Base-by-base conservation (phyloP, 352 stramenopile genomes). In the Globisporangium ultimum region DNA sequence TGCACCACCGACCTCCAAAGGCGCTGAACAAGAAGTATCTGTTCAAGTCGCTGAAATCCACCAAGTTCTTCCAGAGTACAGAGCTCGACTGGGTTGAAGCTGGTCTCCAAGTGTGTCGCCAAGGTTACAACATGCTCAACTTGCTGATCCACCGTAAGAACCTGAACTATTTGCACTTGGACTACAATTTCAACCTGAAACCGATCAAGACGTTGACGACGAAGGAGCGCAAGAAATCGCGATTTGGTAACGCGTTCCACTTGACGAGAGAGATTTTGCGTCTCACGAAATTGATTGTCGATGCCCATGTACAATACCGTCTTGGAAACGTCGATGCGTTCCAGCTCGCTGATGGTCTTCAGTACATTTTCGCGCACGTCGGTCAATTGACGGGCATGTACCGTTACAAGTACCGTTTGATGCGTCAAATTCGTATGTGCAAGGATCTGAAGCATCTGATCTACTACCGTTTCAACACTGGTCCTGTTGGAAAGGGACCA, bases 131-230 rank as follows among this genome's bases (percentile, higher is more conserved):
- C 74, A 99, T 99, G 91, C 84, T 99, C 32, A 99, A 99, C 70
- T 71, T 99, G 53, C 73, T 99, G 24, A 99, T 99, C 64, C 97
- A 99, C 67, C 88, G 97, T 50, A 99, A 99, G 73, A 98, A 99
- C 67, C 75, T 99, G 15, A 99, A 99, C 70, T 99, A 99, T 71
- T 77, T 99, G 38, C 97, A 99, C 78, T 84, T 99, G 63, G 98
- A 99, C 74, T 99, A 99, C 89, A 99, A 99, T 71, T 99, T 99
- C 71, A 99, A 99, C 78, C 72, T 99, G n/a, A 99, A 99, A 76
- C 98, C 98, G 5, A 99, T 98, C 76, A 99, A 99, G 84, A 99
- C 97, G 34, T 78, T 99, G 55, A 99, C 98, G 12, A 99, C 98
- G 2, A 99, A 99, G 75, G 98, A 99, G 68, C 84, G 98, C 34